Percentiles rank a stretch among this genome's conserved stretches.
These are phyloP conservation scores for Populus tomentosa DNA, from an alignment of 441 rosid species.

Conservation along the genomic window DNA sequence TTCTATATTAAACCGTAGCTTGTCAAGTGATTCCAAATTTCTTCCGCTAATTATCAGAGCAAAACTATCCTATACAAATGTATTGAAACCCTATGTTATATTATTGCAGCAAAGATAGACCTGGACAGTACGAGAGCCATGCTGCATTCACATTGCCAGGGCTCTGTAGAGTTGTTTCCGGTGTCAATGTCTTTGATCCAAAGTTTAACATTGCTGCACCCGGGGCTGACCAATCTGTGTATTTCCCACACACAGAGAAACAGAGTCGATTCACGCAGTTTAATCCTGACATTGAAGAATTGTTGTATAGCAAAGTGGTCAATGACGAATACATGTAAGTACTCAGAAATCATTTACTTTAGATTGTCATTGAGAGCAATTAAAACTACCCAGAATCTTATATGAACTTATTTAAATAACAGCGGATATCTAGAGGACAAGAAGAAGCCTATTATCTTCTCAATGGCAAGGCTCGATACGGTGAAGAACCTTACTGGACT, in stretches of 20 bases:
- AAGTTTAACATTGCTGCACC: too few relatives aligned
- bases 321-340: too few relatives aligned
- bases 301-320: too few relatives aligned
- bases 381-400: not conserved
- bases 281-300: too few relatives aligned
- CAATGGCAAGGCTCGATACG: slow-evolving; percentile 87
- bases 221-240: too few relatives aligned
- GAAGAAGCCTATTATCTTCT: slow-evolving; percentile 84
- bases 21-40: not conserved
- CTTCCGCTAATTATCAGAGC: not conserved
- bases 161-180: too few relatives aligned
- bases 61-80: not conserved
- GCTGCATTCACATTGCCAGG: too few relatives aligned
- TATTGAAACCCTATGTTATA: not conserved
- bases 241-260: too few relatives aligned
- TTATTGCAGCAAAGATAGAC: slow-evolving; percentile 61
- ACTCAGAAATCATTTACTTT: not conserved
- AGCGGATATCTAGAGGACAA: slow-evolving; percentile 68
- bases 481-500: slow-evolving; percentile 83
- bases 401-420: slow-evolving; percentile 10
- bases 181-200: too few relatives aligned
- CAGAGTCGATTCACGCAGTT: too few relatives aligned
- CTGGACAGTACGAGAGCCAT: slow-evolving; percentile 36
- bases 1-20: not conserved
- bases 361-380: not conserved